Evolutionary conservation across 805 yeast species (phyloP), one percentile per base, ranked within the genome.

Genomic region (Teunomyces cretensis): DNA sequence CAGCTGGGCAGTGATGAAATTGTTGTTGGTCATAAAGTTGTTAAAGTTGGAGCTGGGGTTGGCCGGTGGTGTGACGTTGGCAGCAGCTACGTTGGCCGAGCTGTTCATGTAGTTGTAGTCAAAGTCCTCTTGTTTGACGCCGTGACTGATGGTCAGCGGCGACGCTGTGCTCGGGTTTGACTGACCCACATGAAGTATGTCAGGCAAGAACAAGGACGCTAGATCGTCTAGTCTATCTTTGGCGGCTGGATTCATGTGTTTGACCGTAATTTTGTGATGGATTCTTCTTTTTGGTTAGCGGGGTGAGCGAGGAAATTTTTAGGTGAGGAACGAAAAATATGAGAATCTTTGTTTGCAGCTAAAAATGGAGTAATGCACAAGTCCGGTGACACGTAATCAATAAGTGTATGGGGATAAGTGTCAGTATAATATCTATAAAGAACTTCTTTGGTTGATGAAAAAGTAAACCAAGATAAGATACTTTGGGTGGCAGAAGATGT

Each of bases 181-280:
- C n/a, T 47, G 51, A 26, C 53, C 45, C 26, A 48, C 58, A 41
- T 67, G 68, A 19, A 70, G 56, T 31, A 68, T 62, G 44, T 70
- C 75, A 2, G 74, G 75, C 26, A 72, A 55, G 41, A 72, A 72
- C 35, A 72, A 57, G 33, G 74, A 62, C 38, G 75, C 67, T 16
- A 72, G 58, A 51, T 72, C 76, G 47, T 72, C 75, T 42, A 67
- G 57, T 33, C 60, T 35, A n/a, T 35, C 38, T 22, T 35, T 35
- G 13, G 38, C 17, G 9, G 38, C 24, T 13, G 38, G 28, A 22
- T 35, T 35, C 38, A 35, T 35, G 15, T 24, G 19, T 7, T 19
- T 2, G 13, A 12, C 15, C 11, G 15, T 12, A 17, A 11, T 35
- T 17, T 9, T 19, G 22, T 35, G 26, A 13, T 19, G 28, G 28